Evolutionary conservation across 2,329 filamentous ascomycete species (phyloP).

Genomic region (Lasiodiplodia sp.): DNA sequence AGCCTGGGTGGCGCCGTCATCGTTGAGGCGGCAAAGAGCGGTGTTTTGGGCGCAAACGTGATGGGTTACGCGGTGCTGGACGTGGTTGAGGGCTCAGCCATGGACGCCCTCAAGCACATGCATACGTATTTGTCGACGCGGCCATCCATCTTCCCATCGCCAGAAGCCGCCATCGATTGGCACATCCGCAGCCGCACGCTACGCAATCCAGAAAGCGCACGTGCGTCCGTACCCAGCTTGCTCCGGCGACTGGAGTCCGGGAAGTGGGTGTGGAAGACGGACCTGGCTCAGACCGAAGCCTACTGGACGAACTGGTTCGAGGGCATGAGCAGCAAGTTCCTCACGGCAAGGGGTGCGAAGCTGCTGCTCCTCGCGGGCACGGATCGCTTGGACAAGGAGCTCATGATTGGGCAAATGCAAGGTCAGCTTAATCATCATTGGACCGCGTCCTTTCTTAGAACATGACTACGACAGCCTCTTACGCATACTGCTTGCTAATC

Average conservation of each 20-base stretch:
- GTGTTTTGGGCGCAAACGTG: constrained; percentile 70
- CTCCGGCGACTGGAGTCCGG: constrained; percentile 59
- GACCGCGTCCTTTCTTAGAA: not conserved
- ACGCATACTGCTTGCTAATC: not conserved
- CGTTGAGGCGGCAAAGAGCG: constrained; percentile 77
- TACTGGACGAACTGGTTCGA: constrained; percentile 97
- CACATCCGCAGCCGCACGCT: constrained; percentile 89
- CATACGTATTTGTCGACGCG: constrained; percentile 85
- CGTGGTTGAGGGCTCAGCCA: constrained; percentile 92
- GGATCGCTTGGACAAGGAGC: constrained; percentile 85
- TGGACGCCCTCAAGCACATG: constrained; percentile 95
- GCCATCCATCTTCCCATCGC: constrained; percentile 76
- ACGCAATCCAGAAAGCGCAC: constrained; percentile 81
- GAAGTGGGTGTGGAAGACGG: constrained; percentile 82
- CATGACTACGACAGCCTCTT: not conserved
- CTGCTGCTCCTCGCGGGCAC: constrained; percentile 85
- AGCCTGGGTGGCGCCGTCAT: constrained; percentile 92
- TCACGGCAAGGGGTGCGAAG: constrained; percentile 82
- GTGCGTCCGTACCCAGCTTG: constrained; percentile 84
- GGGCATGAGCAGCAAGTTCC: constrained; percentile 86
- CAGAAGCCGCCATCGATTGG: constrained; percentile 89
- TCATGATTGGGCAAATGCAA: constrained; percentile 98
- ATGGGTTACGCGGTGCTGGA: constrained; percentile 91
- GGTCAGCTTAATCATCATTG: constrained; percentile 60
- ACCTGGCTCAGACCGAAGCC: constrained; percentile 80